Percentiles rank a stretch among this genome's conserved stretches.
These are phyloP conservation scores for Puccinia novopanici DNA, from an alignment of 1,284 basidiomycete species.

Conservation along the genomic window DNA sequence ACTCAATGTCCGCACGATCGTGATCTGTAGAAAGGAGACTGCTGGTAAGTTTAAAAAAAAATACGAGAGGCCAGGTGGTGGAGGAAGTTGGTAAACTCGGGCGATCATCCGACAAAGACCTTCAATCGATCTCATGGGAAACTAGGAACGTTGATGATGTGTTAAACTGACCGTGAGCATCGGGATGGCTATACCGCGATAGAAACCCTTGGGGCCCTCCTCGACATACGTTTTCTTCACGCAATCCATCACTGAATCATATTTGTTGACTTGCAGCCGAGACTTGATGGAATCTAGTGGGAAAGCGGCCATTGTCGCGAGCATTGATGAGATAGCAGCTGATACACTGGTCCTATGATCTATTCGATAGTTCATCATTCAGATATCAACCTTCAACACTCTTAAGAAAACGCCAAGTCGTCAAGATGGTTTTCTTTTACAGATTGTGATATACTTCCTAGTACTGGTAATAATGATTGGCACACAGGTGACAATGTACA, in stretches of 20 bases:
- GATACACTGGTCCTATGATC: constrained; percentile 45
- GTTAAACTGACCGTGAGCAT: constrained; percentile 42
- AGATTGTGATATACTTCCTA: background rate
- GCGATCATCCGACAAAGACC: background rate
- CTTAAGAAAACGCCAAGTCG: background rate
- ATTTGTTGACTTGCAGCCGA: constrained; percentile 44
- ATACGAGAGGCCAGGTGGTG: background rate
- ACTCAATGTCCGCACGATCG: constrained; percentile 42
- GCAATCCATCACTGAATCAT: constrained; percentile 46
- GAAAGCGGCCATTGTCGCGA: constrained; percentile 45
- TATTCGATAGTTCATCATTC: constrained; percentile 20
- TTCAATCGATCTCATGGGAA: background rate
- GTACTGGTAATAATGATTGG: background rate
- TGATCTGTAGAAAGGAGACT: constrained; percentile 24
- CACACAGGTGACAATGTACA: background rate
- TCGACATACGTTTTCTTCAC: constrained; percentile 47
- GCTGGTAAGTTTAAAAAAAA: constrained; percentile 1
- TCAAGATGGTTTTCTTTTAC: background rate
- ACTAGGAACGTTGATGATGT: background rate
- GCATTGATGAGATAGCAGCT: constrained; percentile 46
- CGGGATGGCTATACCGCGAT: constrained; percentile 51
- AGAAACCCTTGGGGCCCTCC: constrained; percentile 47
- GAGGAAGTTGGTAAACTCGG: background rate
- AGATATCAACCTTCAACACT: constrained; percentile 10
- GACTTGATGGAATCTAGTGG: constrained; percentile 51